Evolutionary conservation across 345 rosid genomes (phyloP), one percentile per base, ranked within the genome.

Genomic region (Heritiera littoralis): DNA sequence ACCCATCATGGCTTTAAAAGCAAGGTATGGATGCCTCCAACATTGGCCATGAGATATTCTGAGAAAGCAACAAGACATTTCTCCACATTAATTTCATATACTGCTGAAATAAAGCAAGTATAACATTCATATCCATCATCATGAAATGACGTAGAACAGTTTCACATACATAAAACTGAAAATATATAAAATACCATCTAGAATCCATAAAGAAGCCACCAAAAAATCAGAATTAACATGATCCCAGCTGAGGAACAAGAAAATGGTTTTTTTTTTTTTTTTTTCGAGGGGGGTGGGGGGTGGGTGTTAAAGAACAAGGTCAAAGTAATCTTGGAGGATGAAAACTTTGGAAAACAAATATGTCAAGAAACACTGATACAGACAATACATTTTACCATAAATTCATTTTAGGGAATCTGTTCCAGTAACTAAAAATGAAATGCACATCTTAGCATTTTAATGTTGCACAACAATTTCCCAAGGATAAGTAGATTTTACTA

Each of bases 1-100:
- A 54, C 76, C 76, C 23, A 35, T 72, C 64, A 72, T 72, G 64
- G 76, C 76, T 72, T 55, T 54, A 72, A 64, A 72, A 72, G 76
- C 76, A 72, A 72, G 76, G 48, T 55, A 72, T 72, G 49, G 64
- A 54, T 72, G 49, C 64, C 76, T 54, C 76, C 76, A 72, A 52
- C 66, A 63, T 30, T 32, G 40, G 18, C 41, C 66, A 30, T 63
- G 66, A 63, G 30, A 72, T 15, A 30, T 52, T 72, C 76, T 72
- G 75, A 30, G 61, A 72, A 52, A 52, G 74, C 74, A 70, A 32
- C 46, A 72, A 72, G 46, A 72, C 52, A 72, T 72, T 32, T 54
- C 76, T 72, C 76, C 32, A 71, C 60, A 52, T 72, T 63, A 63
- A 63, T 63, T 1, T 18, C 66, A 63, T 63, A 30, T 63, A 63